A percentile compares a stretch with the other conserved stretches of the same genome.
Conservation (phyloP, 1,139 yeast species). For the Groenewaldozyma sp. region DNA sequence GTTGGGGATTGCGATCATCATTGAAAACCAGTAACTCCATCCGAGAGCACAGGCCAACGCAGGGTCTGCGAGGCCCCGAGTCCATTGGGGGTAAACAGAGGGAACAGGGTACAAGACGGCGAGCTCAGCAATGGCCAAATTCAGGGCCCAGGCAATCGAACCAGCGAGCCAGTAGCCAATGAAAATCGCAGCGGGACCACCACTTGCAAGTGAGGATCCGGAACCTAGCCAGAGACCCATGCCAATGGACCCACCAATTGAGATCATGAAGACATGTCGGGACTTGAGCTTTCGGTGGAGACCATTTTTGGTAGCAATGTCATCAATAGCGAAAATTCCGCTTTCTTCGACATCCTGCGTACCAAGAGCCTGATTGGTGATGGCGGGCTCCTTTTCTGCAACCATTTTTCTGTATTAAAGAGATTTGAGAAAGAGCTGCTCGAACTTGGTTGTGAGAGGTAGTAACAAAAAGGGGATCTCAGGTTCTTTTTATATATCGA, state of each 20-base stretch:
- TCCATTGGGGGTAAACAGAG: constrained; percentile 61
- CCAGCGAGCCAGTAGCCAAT: constrained; percentile 56
- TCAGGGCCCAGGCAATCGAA: constrained; percentile 53
- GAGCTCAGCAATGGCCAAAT: constrained; percentile 64
- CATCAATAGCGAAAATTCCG: not conserved
- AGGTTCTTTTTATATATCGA: too few species aligned
- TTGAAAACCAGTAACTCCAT: constrained; percentile 13
- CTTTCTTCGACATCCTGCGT: not conserved
- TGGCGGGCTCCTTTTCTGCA: not conserved
- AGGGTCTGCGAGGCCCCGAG: constrained; percentile 13
- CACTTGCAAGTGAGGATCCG: constrained; percentile 62
- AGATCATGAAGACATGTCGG: constrained; percentile 39
- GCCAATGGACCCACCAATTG: constrained; percentile 44
- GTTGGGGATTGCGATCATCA: constrained; percentile 54
- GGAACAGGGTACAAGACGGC: constrained; percentile 62
- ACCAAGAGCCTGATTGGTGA: too few species aligned
- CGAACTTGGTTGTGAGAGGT: too few species aligned
- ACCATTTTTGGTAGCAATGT: constrained; percentile 5
- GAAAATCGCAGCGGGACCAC: constrained; percentile 62
- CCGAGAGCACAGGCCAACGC: constrained; percentile 13
- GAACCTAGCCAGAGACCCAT: constrained; percentile 41
- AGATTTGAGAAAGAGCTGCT: too few species aligned
- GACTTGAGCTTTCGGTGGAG: constrained; percentile 12
- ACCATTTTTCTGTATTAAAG: not conserved
- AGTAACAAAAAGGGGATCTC: too few species aligned